Evolutionary conservation across 345 rosid species (phyloP).

Genomic region (Boechera divaricarpa): DNA sequence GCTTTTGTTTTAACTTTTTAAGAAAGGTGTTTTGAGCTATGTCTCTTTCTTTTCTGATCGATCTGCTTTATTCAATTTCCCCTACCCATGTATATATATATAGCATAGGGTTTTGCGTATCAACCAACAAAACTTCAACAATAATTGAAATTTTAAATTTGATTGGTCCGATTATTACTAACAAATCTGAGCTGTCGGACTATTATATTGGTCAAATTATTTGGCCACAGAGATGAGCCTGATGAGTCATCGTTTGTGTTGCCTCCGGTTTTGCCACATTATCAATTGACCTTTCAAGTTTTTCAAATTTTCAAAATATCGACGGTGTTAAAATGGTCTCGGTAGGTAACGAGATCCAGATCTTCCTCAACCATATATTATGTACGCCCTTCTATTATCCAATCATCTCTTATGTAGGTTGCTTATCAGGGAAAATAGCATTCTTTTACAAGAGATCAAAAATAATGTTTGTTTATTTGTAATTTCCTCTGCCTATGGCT

Average conservation of each 20-base stretch:
- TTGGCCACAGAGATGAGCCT: constrained; percentile 38
- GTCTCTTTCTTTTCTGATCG: not conserved
- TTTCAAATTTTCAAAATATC: not conserved
- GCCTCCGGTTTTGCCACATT: constrained; percentile 61
- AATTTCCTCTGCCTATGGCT: not conserved
- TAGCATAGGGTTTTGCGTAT: constrained; percentile 34
- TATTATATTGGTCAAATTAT: constrained; percentile 44
- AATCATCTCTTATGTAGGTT: constrained; percentile 7
- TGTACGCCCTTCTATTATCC: not conserved
- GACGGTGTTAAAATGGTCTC: constrained; percentile 18
- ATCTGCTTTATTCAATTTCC: constrained; percentile 26
- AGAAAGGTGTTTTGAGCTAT: constrained; percentile 29
- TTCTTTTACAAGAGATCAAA: not conserved
- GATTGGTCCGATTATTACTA: constrained; percentile 42
- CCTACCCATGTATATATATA: constrained; percentile 27
- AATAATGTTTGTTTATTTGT: not conserved
- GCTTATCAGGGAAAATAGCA: not conserved
- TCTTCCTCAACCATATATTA: constrained; percentile 40
- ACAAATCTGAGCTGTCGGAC: constrained; percentile 49
- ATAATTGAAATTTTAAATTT: constrained; percentile 38
- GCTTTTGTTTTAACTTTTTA: not conserved
- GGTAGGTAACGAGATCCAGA: constrained; percentile 51
- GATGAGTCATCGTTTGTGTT: constrained; percentile 52
- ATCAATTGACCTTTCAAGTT: constrained; percentile 36
- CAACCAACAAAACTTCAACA: constrained; percentile 46